A percentile compares a stretch with the other conserved stretches of the same genome.
Evolutionary conservation across 805 yeast species (phyloP).

Genomic region (Hanseniaspora meyeri): DNA sequence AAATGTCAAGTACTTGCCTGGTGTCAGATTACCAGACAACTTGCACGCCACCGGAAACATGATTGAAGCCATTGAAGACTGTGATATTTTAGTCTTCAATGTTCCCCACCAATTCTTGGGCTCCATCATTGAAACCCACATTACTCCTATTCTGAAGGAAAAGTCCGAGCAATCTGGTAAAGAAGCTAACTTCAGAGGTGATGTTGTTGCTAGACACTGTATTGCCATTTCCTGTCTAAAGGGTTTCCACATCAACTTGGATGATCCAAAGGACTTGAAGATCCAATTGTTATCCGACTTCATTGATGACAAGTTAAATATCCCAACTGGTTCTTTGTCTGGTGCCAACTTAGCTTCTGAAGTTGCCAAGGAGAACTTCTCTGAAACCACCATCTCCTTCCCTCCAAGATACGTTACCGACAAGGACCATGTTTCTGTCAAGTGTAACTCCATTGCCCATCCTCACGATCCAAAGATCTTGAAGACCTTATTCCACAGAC

Average conservation of each 20-base stretch:
- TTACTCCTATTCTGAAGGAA: constrained; percentile 10
- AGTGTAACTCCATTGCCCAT: constrained; percentile 30
- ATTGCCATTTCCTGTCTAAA: constrained; percentile 92
- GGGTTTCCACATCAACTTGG: constrained; percentile 52
- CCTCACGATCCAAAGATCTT: constrained; percentile 48
- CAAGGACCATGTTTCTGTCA: constrained; percentile 23
- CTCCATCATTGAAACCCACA: constrained; percentile 37
- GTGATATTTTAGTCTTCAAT: constrained; percentile 84
- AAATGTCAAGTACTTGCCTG: constrained; percentile 91
- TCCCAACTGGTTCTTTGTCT: constrained; percentile 89
- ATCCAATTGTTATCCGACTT: constrained; percentile 71
- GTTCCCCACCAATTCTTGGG: constrained; percentile 94
- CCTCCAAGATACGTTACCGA: constrained; percentile 46
- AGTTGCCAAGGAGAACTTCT: constrained; percentile 90
- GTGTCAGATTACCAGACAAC: constrained; percentile 72
- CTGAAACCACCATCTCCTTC: constrained; percentile 95
- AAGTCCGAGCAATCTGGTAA: constrained; percentile 1
- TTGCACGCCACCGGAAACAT: constrained; percentile 79
- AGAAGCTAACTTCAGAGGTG: constrained; percentile 9
- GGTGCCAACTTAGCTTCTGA: constrained; percentile 98
- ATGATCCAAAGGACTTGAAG: constrained; percentile 57
- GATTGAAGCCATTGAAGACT: constrained; percentile 58
- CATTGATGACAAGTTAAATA: constrained; percentile 67
- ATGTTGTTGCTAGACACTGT: constrained; percentile 42
- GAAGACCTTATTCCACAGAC: constrained; percentile 85